Conservation (phyloP, 208 protist species). For the Leishmania mexicana region DNA sequence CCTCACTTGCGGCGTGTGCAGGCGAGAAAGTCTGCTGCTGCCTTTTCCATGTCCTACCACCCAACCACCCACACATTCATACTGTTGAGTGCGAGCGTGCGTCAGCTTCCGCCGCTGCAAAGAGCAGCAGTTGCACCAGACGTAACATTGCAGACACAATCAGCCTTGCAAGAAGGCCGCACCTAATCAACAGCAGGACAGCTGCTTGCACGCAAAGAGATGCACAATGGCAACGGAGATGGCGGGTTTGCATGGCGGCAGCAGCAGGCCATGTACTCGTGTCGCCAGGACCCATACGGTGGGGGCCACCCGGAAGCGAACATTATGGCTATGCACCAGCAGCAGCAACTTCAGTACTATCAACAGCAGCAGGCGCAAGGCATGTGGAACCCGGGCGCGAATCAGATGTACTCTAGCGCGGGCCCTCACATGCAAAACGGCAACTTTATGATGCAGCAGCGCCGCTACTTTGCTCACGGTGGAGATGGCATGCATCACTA, state of each 20-base stretch:
- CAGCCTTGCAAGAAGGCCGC: not conserved
- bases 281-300: not conserved
- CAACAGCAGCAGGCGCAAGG: constrained; percentile 8
- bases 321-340: constrained; percentile 21
- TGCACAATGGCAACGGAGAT: not conserved
- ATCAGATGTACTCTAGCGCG: constrained; percentile 6
- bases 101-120: not conserved
- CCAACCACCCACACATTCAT: not conserved
- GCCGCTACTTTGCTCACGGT: constrained; percentile 1
- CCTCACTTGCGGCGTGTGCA: not conserved
- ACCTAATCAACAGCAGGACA: not conserved
- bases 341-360: constrained; percentile 12
- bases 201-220: not conserved
- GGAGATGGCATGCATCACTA: constrained; percentile 12
- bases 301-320: constrained; percentile 10
- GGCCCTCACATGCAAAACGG: constrained; percentile 13
- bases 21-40: not conserved
- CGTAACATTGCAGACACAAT: not conserved
- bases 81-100: not conserved
- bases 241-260: not conserved
- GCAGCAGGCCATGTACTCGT: constrained; percentile 18
- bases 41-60: not conserved
- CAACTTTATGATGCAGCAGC: constrained; percentile 13
- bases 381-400: constrained; percentile 7
- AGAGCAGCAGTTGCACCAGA: not conserved